phyloP scores from a whole-genome alignment of 345 rosid genomes.

The Hevea brasiliensis region DNA sequence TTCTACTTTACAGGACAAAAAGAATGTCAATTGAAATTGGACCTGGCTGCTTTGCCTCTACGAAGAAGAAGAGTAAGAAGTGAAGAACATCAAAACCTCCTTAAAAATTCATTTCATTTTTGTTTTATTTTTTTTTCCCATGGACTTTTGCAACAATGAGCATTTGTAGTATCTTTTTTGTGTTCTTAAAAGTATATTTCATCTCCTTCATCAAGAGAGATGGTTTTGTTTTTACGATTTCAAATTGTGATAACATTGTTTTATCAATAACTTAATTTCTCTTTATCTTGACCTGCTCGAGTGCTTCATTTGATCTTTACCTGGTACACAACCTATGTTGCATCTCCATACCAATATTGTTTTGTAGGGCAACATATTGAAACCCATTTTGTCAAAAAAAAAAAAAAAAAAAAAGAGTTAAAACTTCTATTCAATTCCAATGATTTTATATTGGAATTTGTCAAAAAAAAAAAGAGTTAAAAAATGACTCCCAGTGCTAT shows the following conservation, averaged over 20 bases:
- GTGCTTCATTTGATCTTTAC: too few relatives aligned
- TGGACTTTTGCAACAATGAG: neutral
- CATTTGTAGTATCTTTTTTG: neutral
- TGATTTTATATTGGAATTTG: too few relatives aligned
- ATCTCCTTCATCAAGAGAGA: too few relatives aligned
- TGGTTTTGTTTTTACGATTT: neutral
- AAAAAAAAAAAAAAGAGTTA: too few relatives aligned
- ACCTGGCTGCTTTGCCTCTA: conserved; percentile 58
- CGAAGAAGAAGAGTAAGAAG: conserved; percentile 72
- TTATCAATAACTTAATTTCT: too few relatives aligned
- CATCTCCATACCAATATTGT: too few relatives aligned
- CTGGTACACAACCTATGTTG: too few relatives aligned
- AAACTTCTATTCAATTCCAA: too few relatives aligned
- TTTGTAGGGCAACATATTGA: too few relatives aligned
- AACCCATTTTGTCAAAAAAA: too few relatives aligned
- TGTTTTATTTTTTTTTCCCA: neutral
- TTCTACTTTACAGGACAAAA: conserved; percentile 57
- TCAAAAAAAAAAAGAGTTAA: too few relatives aligned
- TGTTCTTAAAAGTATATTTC: neutral
- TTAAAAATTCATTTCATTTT: neutral
- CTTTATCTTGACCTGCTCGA: too few relatives aligned
- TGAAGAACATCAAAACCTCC: neutral
- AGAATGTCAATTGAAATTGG: conserved; percentile 75
- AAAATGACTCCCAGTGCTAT: conserved; percentile 64
- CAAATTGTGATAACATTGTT: neutral